Conservation (phyloP, 305 asterid genomes). For the Fraxinus baroniana region DNA sequence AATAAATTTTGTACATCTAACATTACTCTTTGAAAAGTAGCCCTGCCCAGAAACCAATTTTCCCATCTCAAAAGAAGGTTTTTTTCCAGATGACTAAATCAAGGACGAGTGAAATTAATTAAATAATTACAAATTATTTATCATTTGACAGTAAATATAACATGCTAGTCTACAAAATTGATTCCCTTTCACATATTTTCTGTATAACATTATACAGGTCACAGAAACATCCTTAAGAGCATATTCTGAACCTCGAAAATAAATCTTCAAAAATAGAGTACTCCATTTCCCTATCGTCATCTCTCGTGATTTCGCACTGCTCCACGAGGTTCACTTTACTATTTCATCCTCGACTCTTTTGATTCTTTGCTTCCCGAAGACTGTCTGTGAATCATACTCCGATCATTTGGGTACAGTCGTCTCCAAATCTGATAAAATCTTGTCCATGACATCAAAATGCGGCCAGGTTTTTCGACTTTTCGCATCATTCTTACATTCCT, state of each 20-base stretch:
- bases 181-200: slow-evolving; percentile 14
- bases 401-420: slow-evolving; percentile 39
- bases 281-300: slow-evolving; percentile 7
- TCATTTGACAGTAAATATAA: not conserved
- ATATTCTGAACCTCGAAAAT: not conserved
- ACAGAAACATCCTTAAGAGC: not conserved
- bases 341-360: slow-evolving; percentile 14
- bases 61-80: not conserved
- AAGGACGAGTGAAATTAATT: not conserved
- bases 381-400: not conserved
- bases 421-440: slow-evolving; percentile 54
- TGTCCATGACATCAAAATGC: slow-evolving; percentile 59
- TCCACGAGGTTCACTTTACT: not conserved
- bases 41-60: not conserved
- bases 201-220: slow-evolving; percentile 8
- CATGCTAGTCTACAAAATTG: slow-evolving; percentile 31
- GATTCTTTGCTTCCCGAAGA: not conserved
- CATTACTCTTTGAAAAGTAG: too few relatives aligned
- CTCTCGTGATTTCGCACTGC: not conserved
- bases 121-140: not conserved
- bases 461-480: slow-evolving; percentile 65
- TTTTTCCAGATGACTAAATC: not conserved
- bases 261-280: not conserved
- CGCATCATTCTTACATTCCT: slow-evolving; percentile 63
- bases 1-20: too few relatives aligned